Evolutionary conservation across 352 stramenopile species (phyloP).

Genomic region (Phytophthora europaea): DNA sequence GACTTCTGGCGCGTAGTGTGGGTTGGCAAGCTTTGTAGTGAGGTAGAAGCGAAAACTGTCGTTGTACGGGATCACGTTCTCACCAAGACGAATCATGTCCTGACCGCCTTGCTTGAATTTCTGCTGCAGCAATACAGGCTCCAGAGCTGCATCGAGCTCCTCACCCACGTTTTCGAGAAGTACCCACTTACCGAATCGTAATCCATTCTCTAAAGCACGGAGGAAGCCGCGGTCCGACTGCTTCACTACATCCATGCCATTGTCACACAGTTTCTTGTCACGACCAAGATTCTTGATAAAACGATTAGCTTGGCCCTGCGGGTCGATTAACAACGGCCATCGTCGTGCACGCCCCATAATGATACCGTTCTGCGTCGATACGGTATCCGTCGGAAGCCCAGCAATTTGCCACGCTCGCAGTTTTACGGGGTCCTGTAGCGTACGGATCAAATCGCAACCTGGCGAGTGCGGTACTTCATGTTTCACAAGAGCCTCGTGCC

Average conservation of each 20-base stretch:
- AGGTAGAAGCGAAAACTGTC: constrained; percentile 93
- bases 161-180: constrained; percentile 93
- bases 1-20: constrained; percentile 93
- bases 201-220: constrained; percentile 88
- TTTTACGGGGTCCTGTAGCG: constrained; percentile 90
- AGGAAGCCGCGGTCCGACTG: constrained; percentile 90
- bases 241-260: constrained; percentile 94
- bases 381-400: constrained; percentile 85
- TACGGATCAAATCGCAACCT: constrained; percentile 90
- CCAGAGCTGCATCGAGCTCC: constrained; percentile 90
- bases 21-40: constrained; percentile 94
- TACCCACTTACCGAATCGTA: constrained; percentile 94
- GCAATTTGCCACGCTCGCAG: constrained; percentile 91
- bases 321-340: constrained; percentile 93
- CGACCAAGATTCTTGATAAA: constrained; percentile 93
- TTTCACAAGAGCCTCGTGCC: constrained; percentile 72
- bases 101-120: constrained; percentile 95
- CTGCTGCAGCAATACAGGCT: constrained; percentile 92
- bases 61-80: constrained; percentile 95
- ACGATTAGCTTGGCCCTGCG: constrained; percentile 93
- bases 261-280: constrained; percentile 88
- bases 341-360: constrained; percentile 88
- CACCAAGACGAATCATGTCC: constrained; percentile 92
- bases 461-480: constrained; percentile 76
- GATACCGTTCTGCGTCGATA: constrained; percentile 96